Conservation (phyloP, 169 alveolate species). For the Plasmodium gaboni region DNA sequence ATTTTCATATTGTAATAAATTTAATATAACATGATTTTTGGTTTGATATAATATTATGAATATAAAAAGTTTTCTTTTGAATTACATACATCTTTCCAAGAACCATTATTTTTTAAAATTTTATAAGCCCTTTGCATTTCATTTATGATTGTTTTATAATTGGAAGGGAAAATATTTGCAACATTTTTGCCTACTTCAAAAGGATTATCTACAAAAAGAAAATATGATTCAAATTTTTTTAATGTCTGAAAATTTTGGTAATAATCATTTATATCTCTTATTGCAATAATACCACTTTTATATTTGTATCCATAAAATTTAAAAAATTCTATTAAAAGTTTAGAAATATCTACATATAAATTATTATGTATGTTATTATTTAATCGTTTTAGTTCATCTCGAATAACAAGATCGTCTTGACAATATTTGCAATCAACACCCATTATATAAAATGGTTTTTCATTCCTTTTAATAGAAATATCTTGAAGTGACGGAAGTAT, state of each 20-base stretch:
- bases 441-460: conserved; percentile 81
- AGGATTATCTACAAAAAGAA: conserved; percentile 86
- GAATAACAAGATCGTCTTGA: conserved; percentile 77
- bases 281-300: conserved; percentile 77
- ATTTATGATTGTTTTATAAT: conserved; percentile 65
- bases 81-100: conserved; percentile 74
- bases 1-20: too few relatives aligned
- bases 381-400: conserved; percentile 76
- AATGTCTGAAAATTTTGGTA: conserved; percentile 49
- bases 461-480: conserved; percentile 82
- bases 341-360: conserved; percentile 29
- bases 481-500: conserved; percentile 87
- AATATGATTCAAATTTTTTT: conserved; percentile 55
- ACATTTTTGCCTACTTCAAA: conserved; percentile 87
- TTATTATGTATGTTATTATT: conserved; percentile 7
- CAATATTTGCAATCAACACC: conserved; percentile 86
- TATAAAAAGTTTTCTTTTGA: conserved; percentile 5
- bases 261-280: conserved; percentile 77
- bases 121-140: conserved; percentile 74
- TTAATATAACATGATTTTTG: too few relatives aligned
- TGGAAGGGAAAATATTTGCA: conserved; percentile 81
- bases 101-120: conserved; percentile 70
- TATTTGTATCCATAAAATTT: conserved; percentile 76
- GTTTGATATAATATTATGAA: background rate
- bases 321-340: conserved; percentile 55